phyloP scores from a whole-genome alignment of 2,329 filamentous ascomycete genomes.

The Trichophyton verrucosum region DNA sequence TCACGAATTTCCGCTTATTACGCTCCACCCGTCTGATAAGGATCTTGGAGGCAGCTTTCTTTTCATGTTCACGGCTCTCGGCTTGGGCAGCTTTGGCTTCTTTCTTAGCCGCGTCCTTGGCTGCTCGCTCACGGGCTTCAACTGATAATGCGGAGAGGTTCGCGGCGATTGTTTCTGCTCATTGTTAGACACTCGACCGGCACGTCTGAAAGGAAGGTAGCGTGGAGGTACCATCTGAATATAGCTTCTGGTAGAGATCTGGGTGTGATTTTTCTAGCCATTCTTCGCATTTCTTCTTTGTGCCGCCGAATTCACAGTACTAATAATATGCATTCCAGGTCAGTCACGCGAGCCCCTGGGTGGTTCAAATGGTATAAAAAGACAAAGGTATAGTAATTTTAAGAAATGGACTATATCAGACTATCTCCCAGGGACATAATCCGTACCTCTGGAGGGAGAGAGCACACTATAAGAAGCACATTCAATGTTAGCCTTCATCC shows the following conservation, averaged over 20 bases:
- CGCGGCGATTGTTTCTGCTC: constrained; percentile 62
- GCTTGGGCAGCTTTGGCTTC: constrained; percentile 82
- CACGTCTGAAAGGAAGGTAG: not conserved
- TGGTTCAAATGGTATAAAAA: not conserved
- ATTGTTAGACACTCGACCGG: not conserved
- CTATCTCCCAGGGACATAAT: not conserved
- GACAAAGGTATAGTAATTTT: not conserved
- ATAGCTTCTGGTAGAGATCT: constrained; percentile 63
- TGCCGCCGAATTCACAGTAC: constrained; percentile 99
- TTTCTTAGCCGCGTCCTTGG: constrained; percentile 95
- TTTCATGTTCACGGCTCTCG: constrained; percentile 70
- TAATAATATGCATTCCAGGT: constrained; percentile 30
- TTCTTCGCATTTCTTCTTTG: constrained; percentile 90
- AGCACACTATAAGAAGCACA: constrained; percentile 41
- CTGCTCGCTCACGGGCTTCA: constrained; percentile 85
- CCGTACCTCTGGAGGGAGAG: constrained; percentile 55
- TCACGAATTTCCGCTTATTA: constrained; percentile 96
- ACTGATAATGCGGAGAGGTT: constrained; percentile 77
- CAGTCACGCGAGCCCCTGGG: not conserved
- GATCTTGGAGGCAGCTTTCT: constrained; percentile 69
- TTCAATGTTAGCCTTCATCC: constrained; percentile 2
- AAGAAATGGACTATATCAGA: not conserved
- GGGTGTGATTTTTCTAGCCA: constrained; percentile 73
- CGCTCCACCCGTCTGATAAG: constrained; percentile 94
- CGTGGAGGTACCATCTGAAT: constrained; percentile 58